Percentiles rank a stretch among this genome's conserved stretches.
Evolutionary conservation across 192 early-diverging fungal genomes (phyloP).

Genomic region (Backusella morwellensis): DNA sequence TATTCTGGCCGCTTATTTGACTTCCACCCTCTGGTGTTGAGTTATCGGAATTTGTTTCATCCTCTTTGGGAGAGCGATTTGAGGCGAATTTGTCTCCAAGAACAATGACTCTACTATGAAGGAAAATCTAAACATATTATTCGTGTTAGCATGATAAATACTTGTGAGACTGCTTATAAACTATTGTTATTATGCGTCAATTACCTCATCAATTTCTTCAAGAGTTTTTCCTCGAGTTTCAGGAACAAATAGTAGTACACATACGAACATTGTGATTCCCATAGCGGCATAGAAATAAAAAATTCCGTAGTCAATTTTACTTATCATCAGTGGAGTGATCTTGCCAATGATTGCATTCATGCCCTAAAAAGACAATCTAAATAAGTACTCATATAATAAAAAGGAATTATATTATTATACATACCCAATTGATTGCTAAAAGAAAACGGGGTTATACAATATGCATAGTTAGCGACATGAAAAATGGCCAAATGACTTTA

Average conservation of each 20-base stretch:
- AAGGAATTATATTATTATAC: neutral
- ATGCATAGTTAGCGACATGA: neutral
- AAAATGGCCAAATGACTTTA: neutral
- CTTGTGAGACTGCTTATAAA: no score
- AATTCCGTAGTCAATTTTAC: neutral
- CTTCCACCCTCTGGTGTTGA: neutral
- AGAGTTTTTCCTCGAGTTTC: constrained; percentile 6
- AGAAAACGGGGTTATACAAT: neutral
- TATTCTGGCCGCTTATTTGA: neutral
- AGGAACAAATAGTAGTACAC: neutral
- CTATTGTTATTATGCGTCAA: no score
- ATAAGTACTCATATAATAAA: neutral
- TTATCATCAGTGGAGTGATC: neutral
- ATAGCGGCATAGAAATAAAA: constrained; percentile 6
- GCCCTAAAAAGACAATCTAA: neutral
- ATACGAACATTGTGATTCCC: neutral
- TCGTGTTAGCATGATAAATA: no score
- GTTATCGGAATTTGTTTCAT: neutral
- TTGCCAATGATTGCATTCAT: constrained; percentile 15
- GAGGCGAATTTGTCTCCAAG: neutral
- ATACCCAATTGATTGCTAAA: neutral
- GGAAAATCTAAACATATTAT: neutral
- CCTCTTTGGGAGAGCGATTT: neutral
- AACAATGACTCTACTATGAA: constrained; percentile 1
- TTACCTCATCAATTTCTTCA: constrained; percentile 13